phyloP scores from a whole-genome alignment of 441 rosid species.

The Erodium moschatum region DNA sequence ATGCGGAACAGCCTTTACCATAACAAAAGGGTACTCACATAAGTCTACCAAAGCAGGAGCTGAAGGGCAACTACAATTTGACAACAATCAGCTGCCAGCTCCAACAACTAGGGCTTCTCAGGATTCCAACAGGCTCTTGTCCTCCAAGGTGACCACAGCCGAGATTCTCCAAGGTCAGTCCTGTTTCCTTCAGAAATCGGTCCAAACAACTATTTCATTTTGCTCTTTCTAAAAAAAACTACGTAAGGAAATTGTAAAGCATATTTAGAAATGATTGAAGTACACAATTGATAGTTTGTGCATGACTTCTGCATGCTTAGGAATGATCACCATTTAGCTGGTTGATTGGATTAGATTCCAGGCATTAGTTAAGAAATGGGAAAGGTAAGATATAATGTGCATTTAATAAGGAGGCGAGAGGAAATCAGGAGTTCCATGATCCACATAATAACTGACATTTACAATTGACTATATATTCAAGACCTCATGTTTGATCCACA shows the following conservation, averaged over 20 bases:
- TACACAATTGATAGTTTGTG: neutral
- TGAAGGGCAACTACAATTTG: slow-evolving; percentile 33
- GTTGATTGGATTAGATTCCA: neutral
- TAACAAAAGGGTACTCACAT: slow-evolving; percentile 32
- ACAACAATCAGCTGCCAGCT: slow-evolving; percentile 27
- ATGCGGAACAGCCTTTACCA: slow-evolving; percentile 36
- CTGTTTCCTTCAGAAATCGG: slow-evolving; percentile 11
- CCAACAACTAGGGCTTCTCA: slow-evolving; percentile 25
- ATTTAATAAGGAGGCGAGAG: neutral
- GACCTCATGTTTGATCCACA: neutral
- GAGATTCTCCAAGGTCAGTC: slow-evolving; percentile 48
- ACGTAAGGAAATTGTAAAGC: neutral
- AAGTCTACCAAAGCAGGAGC: slow-evolving; percentile 40
- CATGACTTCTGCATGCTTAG: neutral
- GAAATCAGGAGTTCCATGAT: neutral
- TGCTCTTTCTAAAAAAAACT: neutral
- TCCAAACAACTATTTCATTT: neutral
- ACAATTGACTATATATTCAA: neutral
- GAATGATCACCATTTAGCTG: neutral
- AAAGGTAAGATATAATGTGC: neutral
- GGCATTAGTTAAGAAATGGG: neutral
- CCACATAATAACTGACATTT: neutral
- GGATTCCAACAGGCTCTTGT: slow-evolving; percentile 37
- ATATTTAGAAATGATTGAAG: neutral
- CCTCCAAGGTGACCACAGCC: slow-evolving; percentile 26